Conservation (phyloP, 192 early-diverging fungal genomes). For the Backusella australiensis region DNA sequence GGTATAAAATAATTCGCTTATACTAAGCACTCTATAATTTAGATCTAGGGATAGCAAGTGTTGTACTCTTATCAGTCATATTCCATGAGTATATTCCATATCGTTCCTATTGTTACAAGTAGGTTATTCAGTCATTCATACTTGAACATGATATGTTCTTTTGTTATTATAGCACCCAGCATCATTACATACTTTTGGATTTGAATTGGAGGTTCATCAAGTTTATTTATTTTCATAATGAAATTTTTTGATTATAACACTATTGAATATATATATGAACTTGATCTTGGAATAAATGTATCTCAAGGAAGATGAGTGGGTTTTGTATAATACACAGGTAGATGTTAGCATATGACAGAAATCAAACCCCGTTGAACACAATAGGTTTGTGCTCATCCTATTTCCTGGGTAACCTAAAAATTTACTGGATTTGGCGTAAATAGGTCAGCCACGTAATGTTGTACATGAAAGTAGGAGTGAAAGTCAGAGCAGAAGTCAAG, state of each 20-base stretch:
- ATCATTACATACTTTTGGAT: too few relatives aligned
- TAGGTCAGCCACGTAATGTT: neutral
- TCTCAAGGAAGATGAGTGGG: neutral
- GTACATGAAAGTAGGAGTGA: neutral
- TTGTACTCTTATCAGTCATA: neutral
- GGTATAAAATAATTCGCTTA: neutral
- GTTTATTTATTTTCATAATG: neutral
- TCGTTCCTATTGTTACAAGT: neutral
- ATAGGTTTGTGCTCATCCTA: neutral
- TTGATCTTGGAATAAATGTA: neutral
- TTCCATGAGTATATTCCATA: neutral
- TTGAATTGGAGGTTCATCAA: neutral
- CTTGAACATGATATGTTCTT: neutral
- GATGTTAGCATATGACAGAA: neutral
- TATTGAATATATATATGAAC: neutral
- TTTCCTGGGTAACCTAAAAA: neutral
- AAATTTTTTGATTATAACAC: neutral
- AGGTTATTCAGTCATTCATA: neutral
- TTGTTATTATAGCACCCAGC: neutral
- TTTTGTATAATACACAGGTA: neutral
- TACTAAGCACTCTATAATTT: neutral
- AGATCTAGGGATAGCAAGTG: neutral
- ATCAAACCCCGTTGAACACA: neutral
- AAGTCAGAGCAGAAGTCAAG: neutral
- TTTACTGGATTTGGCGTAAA: neutral